Base-by-base conservation (phyloP, 805 yeast genomes). In the Komagataella populi region DNA sequence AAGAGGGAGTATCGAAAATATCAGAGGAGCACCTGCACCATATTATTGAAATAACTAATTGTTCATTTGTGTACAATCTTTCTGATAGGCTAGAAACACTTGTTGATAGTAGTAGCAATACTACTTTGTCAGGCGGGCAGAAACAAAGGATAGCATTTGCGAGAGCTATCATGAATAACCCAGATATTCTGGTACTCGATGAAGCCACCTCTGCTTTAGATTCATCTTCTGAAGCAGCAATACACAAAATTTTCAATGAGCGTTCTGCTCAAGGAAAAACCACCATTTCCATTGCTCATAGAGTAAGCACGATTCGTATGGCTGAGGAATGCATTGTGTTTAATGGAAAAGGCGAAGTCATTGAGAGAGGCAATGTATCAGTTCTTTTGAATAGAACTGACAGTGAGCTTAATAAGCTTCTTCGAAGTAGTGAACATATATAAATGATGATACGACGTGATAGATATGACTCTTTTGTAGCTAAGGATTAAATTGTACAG, bases 121-220 rank as follows among this genome's bases (percentile, higher is more conserved):
- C 95, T 0, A 96, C 88, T 61, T 71, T 91, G 51, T 84, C 95
- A 54, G 98, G 97, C 18, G 98, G 98, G 14, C 98, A 91, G 64
- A 87, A 86, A 68, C 98, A 91, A 65, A 71, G 98, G 58, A 81
- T 91, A 47, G 95, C 96, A 6, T 72, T 91, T 53, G 96, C 97
- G 1, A 74, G 98, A 54, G 87, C 96, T 0, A 72, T 91, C 50
- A 73, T 91, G 50, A 72, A 86, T 50, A 74, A 81, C 47, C 97
- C 98, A 2, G 74, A 83, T 6, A 74, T 91, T n/a, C 69, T 91
- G 53, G 80, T 91, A 36, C 68, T 91, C 53, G 98, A 91, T 64
- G 98, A 91, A 64, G 96, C 97, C 12, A 91, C 98, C 0, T 86
- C 96, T 39, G 97, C 97, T 0, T 70, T 91, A 50, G 98, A 91